Conservation (phyloP, 2,329 filamentous ascomycete species). For the Ascochyta koolunga region DNA sequence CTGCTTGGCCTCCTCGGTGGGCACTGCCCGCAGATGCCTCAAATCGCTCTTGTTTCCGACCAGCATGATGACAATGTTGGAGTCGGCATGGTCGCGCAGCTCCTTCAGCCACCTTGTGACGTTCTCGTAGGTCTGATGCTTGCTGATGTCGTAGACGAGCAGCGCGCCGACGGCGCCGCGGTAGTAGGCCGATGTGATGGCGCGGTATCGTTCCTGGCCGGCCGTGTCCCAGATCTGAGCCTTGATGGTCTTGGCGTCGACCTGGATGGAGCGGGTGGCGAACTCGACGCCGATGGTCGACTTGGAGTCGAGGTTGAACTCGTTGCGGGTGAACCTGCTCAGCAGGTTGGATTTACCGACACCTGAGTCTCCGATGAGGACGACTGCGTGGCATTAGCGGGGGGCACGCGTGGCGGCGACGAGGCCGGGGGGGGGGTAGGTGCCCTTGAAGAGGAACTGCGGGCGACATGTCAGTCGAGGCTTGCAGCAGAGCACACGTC, state of each 20-base stretch:
- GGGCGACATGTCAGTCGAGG: conserved; percentile 32
- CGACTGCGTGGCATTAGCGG: conserved; percentile 66
- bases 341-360: conserved; percentile 99
- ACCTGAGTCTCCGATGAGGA: conserved; percentile 98
- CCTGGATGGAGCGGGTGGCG: conserved; percentile 96
- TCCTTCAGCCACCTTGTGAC: conserved; percentile 99
- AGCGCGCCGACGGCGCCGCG: conserved; percentile 95
- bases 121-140: conserved; percentile 99
- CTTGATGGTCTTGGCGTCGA: conserved; percentile 99
- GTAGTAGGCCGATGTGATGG: conserved; percentile 99
- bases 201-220: conserved; percentile 97
- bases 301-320: conserved; percentile 99
- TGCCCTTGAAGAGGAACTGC: conserved; percentile 99
- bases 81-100: conserved; percentile 95
- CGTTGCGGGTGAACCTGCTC: conserved; percentile 98
- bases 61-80: conserved; percentile 99
- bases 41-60: conserved; percentile 99
- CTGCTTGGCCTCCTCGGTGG: conserved; percentile 95
- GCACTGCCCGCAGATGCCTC: conserved; percentile 94
- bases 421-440: conserved; percentile 8
- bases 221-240: conserved; percentile 99
- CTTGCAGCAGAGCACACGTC: conserved; percentile 23
- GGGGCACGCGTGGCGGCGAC: conserved; percentile 14
- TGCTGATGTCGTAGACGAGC: conserved; percentile 99
- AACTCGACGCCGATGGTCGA: conserved; percentile 99